Evolutionary conservation across 2,329 filamentous ascomycete species (phyloP).

Genomic region (Cladophialophora chaetospira): DNA sequence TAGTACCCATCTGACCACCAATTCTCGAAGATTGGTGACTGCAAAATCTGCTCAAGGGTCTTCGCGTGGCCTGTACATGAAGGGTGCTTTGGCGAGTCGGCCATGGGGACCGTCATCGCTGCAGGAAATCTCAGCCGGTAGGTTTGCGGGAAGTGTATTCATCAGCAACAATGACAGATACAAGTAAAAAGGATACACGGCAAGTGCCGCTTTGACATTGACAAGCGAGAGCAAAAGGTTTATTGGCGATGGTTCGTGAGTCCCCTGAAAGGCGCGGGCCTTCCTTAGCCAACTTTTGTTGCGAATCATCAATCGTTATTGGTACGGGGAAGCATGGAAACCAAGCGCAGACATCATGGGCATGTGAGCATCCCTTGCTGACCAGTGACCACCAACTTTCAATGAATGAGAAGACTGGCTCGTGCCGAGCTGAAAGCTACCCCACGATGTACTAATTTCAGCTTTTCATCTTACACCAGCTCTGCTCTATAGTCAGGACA

Average conservation of each 20-base stretch:
- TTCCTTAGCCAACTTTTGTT: neutral
- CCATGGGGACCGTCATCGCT: no score
- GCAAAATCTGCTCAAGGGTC: no score
- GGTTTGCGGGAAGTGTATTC: neutral
- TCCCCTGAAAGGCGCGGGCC: constrained; percentile 14
- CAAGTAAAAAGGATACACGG: neutral
- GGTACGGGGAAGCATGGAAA: constrained; percentile 10
- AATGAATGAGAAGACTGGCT: neutral
- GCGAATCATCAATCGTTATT: neutral
- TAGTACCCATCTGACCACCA: no score
- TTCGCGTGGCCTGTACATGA: no score
- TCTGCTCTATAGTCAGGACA: no score
- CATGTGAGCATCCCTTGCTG: neutral
- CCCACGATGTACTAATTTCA: neutral
- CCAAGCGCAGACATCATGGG: neutral
- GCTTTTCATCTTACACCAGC: no score
- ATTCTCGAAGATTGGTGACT: no score
- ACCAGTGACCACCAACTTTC: neutral
- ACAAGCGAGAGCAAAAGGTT: no score
- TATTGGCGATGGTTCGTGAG: no score
- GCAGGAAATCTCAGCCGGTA: neutral
- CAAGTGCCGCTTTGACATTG: neutral
- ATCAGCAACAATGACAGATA: neutral
- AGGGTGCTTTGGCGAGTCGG: no score
- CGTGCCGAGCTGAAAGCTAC: neutral